Conservation (phyloP, 169 alveolate species). For the Cryptosporidium baileyi region DNA sequence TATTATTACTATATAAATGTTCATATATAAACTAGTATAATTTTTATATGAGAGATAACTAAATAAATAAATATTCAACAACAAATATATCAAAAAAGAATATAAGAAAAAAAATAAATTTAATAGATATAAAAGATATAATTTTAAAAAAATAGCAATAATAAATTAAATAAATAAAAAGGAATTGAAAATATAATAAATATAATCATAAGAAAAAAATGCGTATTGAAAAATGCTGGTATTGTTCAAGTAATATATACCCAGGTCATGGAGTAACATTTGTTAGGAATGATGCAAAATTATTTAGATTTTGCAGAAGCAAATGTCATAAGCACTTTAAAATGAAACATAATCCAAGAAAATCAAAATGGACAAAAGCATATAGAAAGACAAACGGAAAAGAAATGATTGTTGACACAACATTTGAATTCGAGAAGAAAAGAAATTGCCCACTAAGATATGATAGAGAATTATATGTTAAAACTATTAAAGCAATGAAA, state of each 20-base stretch:
- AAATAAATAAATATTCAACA: neutral
- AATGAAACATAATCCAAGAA: slow-evolving; percentile 98
- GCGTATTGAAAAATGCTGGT: slow-evolving; percentile 97
- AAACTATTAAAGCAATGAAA: slow-evolving; percentile 96
- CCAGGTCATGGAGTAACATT: slow-evolving; percentile 99
- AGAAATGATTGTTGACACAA: slow-evolving; percentile 94
- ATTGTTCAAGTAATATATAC: slow-evolving; percentile 93
- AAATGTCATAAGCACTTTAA: slow-evolving; percentile 98
- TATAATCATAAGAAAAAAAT: slow-evolving; percentile 76
- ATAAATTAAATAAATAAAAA: neutral
- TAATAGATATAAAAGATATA: neutral
- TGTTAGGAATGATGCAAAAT: slow-evolving; percentile 97
- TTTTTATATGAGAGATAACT: neutral
- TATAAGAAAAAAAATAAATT: neutral
- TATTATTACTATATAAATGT: neutral
- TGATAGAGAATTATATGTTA: slow-evolving; percentile 92
- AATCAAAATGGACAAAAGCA: slow-evolving; percentile 99
- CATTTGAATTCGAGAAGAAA: slow-evolving; percentile 95
- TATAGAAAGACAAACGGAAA: slow-evolving; percentile 92
- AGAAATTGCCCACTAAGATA: slow-evolving; percentile 94
- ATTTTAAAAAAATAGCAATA: neutral
- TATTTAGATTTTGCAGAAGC: slow-evolving; percentile 97
- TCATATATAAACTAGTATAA: neutral
- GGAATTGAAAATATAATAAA: neutral
- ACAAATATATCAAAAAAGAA: neutral